phyloP scores from a whole-genome alignment of 495 filamentous ascomycete species.

The Xylona heveae region DNA sequence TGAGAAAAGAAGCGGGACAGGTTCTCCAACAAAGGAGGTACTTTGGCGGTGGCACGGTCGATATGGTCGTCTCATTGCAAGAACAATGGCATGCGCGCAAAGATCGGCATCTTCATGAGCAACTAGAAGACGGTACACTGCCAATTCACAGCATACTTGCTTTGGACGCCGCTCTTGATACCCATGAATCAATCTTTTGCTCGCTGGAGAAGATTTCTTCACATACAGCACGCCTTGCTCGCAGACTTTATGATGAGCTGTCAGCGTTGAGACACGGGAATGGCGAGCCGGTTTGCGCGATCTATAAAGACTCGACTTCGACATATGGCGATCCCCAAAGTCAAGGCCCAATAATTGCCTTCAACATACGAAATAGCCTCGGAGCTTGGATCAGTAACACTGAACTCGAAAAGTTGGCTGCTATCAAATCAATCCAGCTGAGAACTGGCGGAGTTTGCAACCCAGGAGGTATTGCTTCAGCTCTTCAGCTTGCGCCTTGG shows the following conservation, averaged over 20 bases:
- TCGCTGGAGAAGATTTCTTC: constrained; percentile 37
- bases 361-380: constrained; percentile 35
- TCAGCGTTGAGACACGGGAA: constrained; percentile 33
- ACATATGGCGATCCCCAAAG: constrained; percentile 30
- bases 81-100: constrained; percentile 45
- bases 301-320: constrained; percentile 33
- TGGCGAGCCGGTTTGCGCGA: constrained; percentile 28
- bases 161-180: constrained; percentile 43
- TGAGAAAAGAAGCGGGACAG: constrained; percentile 38
- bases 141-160: constrained; percentile 63
- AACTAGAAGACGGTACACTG: constrained; percentile 56
- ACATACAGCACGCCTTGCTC: constrained; percentile 36
- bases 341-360: constrained; percentile 52
- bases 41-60: constrained; percentile 63
- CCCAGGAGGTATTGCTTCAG: constrained; percentile 28
- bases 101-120: constrained; percentile 34
- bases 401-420: constrained; percentile 40
- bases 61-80: constrained; percentile 36
- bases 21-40: constrained; percentile 41
- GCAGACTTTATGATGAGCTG: constrained; percentile 28
- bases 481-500: constrained; percentile 24
- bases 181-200: constrained; percentile 37
- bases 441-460: constrained; percentile 49
- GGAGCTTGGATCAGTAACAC: constrained; percentile 35
- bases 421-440: constrained; percentile 39